Percentiles rank a stretch among this genome's conserved stretches.
These are phyloP conservation scores for Rosa lucieae DNA, from an alignment of 306 rosid genomes.

Conservation along the genomic window DNA sequence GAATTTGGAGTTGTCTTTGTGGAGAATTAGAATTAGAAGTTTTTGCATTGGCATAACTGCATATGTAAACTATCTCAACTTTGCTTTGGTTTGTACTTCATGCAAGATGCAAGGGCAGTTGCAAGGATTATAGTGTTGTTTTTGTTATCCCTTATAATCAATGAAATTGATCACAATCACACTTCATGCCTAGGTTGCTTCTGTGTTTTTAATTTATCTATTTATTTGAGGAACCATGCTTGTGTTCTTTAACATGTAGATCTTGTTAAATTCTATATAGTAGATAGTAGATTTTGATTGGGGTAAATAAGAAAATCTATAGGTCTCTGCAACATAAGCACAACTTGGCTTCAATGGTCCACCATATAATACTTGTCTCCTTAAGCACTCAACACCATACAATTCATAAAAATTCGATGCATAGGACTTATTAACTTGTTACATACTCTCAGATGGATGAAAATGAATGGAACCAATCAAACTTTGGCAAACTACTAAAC, in stretches of 20 bases:
- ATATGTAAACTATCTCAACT: not conserved
- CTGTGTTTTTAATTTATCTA: not conserved
- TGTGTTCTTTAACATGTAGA: not conserved
- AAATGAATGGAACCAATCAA: not conserved
- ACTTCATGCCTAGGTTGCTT: not conserved
- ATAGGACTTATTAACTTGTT: not conserved
- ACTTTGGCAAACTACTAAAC: not conserved
- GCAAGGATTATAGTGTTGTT: too few species aligned
- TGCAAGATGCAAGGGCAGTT: not conserved
- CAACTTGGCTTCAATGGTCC: not conserved
- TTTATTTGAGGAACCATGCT: not conserved
- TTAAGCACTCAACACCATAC: not conserved
- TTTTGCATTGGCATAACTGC: not conserved
- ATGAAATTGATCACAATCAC: not conserved
- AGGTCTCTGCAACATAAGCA: not conserved
- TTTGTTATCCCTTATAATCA: too few species aligned
- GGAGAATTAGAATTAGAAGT: not conserved
- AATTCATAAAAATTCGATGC: not conserved
- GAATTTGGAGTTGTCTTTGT: not conserved
- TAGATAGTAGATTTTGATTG: not conserved
- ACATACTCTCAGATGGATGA: not conserved
- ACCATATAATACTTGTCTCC: not conserved
- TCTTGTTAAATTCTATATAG: not conserved
- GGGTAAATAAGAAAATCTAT: not conserved
- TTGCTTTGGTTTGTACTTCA: not conserved